Conservation (phyloP, 106 monocot genomes). For the Agapanthus africanus region DNA sequence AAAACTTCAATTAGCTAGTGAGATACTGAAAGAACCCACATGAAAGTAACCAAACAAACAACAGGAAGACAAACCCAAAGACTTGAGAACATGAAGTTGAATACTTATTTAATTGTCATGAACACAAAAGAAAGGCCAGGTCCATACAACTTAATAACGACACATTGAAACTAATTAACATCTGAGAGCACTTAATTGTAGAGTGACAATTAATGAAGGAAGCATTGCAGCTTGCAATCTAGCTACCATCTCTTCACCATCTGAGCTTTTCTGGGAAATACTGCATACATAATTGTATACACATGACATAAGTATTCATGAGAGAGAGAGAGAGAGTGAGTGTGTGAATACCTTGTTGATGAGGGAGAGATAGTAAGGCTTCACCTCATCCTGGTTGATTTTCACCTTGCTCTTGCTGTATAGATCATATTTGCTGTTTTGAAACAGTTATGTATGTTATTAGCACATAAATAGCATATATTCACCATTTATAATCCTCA, state of each 20-base stretch:
- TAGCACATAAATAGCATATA: too few relatives aligned
- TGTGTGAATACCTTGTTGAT: conserved; percentile 11
- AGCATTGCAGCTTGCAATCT: background rate
- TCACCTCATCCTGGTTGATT: conserved; percentile 25
- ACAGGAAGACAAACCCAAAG: background rate
- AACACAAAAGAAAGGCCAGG: background rate
- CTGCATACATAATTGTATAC: conserved; percentile 5
- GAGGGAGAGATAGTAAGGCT: conserved; percentile 32
- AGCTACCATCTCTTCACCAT: conserved; percentile 12
- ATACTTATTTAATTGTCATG: background rate
- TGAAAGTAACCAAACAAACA: background rate
- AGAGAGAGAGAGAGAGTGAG: background rate
- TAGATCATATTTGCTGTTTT: conserved; percentile 31
- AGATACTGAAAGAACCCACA: background rate
- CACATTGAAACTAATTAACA: background rate
- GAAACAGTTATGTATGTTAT: background rate
- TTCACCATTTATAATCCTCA: too few relatives aligned
- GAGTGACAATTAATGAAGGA: too few relatives aligned
- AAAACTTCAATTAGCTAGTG: background rate
- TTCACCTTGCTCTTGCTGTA: conserved; percentile 38
- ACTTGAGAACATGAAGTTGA: background rate
- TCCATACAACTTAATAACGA: background rate
- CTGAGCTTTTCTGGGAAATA: conserved; percentile 30
- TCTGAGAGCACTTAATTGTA: too few relatives aligned
- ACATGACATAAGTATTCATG: background rate